A percentile compares a stretch with the other conserved stretches of the same genome.
phyloP scores from a whole-genome alignment of 2,329 filamentous ascomycete genomes.

The Fusarium sp. region DNA sequence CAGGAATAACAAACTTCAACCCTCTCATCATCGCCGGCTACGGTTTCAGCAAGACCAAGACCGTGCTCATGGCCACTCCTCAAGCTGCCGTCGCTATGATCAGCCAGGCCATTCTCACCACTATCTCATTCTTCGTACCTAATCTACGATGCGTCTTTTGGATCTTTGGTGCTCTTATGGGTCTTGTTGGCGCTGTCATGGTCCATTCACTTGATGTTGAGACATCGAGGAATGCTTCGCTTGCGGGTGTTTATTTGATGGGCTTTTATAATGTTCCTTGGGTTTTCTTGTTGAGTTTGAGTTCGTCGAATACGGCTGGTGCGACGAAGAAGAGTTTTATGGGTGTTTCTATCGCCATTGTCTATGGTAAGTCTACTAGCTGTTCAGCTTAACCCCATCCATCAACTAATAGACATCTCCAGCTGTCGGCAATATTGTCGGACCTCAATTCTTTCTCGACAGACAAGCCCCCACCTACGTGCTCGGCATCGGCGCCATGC shows the following conservation, averaged over 20 bases:
- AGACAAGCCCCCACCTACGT: conserved; percentile 45
- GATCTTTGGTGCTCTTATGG: conserved; percentile 41
- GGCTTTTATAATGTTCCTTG: conserved; percentile 50
- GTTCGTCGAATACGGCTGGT: conserved; percentile 47
- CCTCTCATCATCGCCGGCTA: conserved; percentile 69
- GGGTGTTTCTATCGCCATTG: conserved; percentile 44
- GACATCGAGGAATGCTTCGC: conserved; percentile 36
- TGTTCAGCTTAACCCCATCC: too few relatives aligned
- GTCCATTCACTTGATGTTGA: conserved; percentile 39
- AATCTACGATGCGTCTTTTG: conserved; percentile 49
- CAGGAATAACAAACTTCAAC: conserved; percentile 73
- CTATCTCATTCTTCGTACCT: conserved; percentile 43
- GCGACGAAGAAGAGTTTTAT: conserved; percentile 49
- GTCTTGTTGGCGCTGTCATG: conserved; percentile 44
- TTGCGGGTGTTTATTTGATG: conserved; percentile 50
- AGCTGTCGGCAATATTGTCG: conserved; percentile 46
- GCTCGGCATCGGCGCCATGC: conserved; percentile 45
- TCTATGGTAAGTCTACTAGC: conserved; percentile 37
- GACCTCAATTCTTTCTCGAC: conserved; percentile 46
- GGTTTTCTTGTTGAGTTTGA: conserved; percentile 46
- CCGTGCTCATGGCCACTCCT: conserved; percentile 48
- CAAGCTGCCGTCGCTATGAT: conserved; percentile 50
- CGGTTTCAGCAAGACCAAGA: conserved; percentile 47
- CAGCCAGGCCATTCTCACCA: conserved; percentile 36
- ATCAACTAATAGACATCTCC: too few relatives aligned